Evolutionary conservation across 179 eudicot genomes (phyloP).

Genomic region (Vitellaria paradoxa): DNA sequence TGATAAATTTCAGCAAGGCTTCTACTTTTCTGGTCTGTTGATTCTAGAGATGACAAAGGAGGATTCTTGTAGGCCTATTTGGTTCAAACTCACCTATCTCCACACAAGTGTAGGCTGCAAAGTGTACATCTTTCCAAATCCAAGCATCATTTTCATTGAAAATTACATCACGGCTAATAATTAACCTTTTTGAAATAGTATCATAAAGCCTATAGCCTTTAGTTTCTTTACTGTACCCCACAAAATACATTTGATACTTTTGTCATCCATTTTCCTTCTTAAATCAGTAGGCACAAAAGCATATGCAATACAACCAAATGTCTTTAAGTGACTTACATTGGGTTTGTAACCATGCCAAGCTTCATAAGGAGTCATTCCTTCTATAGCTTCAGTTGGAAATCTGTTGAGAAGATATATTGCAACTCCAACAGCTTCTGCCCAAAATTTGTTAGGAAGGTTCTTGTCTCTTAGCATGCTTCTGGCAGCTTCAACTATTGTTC

Average conservation of each 20-base stretch:
- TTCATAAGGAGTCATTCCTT: conserved; percentile 8
- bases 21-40: neutral
- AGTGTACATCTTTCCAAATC: neutral
- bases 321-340: neutral
- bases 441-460: conserved; percentile 6
- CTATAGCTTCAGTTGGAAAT: neutral
- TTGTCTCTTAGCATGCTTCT: neutral
- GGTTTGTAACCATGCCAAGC: neutral
- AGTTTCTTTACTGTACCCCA: conserved; percentile 1
- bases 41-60: neutral
- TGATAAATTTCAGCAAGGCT: neutral
- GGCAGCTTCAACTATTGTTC: conserved; percentile 7
- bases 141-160: conserved; percentile 17
- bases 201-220: conserved; percentile 10
- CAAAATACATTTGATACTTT: conserved; percentile 7
- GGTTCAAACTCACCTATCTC: no score
- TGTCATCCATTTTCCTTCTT: conserved; percentile 5
- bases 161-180: conserved; percentile 13
- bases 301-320: neutral
- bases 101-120: no score
- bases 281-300: neutral
- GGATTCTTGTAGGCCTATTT: no score
- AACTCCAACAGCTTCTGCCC: conserved; percentile 11
- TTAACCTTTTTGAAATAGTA: neutral
- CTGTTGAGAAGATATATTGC: conserved; percentile 10